Conservation (phyloP, 331 rosid genomes). For the Saraca asoca region DNA sequence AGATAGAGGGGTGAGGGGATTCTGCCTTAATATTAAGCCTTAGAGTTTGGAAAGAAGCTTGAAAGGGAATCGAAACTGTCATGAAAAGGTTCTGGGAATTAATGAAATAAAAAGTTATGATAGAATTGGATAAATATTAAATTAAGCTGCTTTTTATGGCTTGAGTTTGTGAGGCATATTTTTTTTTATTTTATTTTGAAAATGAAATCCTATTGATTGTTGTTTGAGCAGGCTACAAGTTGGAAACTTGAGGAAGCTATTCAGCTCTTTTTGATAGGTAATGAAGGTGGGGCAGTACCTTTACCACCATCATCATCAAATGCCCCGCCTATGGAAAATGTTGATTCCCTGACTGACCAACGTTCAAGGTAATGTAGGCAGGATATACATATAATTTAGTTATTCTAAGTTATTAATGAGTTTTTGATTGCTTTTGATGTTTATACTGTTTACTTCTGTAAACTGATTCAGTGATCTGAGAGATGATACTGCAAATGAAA, state of each 20-base stretch:
- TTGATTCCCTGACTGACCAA: slow-evolving; percentile 45
- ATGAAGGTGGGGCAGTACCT: slow-evolving; percentile 53
- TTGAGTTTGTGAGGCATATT: background rate
- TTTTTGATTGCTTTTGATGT: slow-evolving; percentile 22
- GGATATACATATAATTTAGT: background rate
- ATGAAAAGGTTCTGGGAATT: background rate
- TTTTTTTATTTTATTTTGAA: background rate
- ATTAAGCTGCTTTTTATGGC: background rate
- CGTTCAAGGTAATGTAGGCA: slow-evolving; percentile 40
- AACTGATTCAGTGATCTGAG: slow-evolving; percentile 51
- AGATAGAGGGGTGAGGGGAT: background rate
- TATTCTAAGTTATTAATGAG: background rate
- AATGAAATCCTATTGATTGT: slow-evolving; percentile 16
- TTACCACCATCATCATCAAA: slow-evolving; percentile 39
- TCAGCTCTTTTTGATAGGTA: slow-evolving; percentile 80
- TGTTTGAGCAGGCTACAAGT: slow-evolving; percentile 73
- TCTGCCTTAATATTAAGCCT: background rate
- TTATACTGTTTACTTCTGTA: slow-evolving; percentile 4
- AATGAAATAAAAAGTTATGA: background rate
- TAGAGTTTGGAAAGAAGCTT: background rate
- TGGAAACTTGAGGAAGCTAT: slow-evolving; percentile 97
- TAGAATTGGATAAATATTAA: background rate
- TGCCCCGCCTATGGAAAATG: slow-evolving; percentile 48
- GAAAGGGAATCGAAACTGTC: background rate
- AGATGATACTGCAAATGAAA: slow-evolving; percentile 40